Evolutionary conservation across 306 rosid species (phyloP).

Genomic region (Crotalaria pallida): DNA sequence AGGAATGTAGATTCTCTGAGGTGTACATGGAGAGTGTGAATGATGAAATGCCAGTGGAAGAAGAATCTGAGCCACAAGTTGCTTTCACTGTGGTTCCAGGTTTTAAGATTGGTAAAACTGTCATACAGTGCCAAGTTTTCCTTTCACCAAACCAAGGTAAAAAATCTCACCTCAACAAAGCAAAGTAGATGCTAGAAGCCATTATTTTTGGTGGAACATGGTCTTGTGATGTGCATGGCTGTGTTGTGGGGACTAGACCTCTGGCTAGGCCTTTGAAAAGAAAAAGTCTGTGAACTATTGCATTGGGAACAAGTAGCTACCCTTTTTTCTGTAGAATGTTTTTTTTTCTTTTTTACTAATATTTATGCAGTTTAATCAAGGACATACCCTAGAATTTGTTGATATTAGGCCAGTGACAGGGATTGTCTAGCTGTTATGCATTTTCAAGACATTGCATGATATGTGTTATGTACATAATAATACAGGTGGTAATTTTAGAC

Average conservation of each 20-base stretch:
- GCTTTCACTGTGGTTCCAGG: slow-evolving; percentile 63
- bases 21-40: slow-evolving; percentile 58
- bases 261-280: slow-evolving; percentile 18
- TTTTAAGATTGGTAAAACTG: slow-evolving; percentile 47
- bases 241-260: slow-evolving; percentile 15
- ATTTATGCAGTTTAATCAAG: not conserved
- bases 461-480: slow-evolving; percentile 28
- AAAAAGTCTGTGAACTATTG: slow-evolving; percentile 39
- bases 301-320: slow-evolving; percentile 21
- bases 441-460: slow-evolving; percentile 20
- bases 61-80: slow-evolving; percentile 39
- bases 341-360: too few species aligned
- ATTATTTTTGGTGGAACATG: too few species aligned
- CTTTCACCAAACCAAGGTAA: slow-evolving; percentile 31
- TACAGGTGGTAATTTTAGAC: slow-evolving; percentile 3
- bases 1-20: slow-evolving; percentile 52
- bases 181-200: slow-evolving; percentile 9
- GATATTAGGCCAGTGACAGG: slow-evolving; percentile 38
- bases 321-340: not conserved
- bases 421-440: slow-evolving; percentile 40
- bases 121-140: slow-evolving; percentile 58
- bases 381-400: slow-evolving; percentile 34
- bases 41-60: slow-evolving; percentile 27
- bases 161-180: slow-evolving; percentile 9
- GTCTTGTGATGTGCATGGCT: too few species aligned